A percentile compares a stretch with the other conserved stretches of the same genome.
These are phyloP conservation scores for Candida khao-thaluensis DNA, from an alignment of 805 yeast genomes.

Conservation along the genomic window DNA sequence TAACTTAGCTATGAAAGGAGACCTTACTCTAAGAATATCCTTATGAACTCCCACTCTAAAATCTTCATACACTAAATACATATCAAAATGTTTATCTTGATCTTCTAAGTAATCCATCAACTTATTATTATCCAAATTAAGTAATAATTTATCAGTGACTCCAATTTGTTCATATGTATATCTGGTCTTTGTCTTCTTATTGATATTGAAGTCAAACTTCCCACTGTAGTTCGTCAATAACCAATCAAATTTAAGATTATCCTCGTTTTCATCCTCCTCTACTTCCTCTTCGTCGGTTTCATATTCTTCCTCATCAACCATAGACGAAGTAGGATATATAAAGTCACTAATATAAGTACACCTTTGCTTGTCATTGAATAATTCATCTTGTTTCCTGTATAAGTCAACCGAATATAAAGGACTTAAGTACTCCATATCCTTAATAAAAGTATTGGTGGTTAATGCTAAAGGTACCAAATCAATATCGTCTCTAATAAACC, in stretches of 20 bases:
- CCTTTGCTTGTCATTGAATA: conserved; percentile 32
- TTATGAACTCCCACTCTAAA: conserved; percentile 36
- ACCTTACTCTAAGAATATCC: conserved; percentile 30
- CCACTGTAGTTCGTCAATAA: conserved; percentile 14
- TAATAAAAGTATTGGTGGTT: conserved; percentile 43
- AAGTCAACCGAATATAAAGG: conserved; percentile 37
- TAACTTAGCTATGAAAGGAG: conserved; percentile 25
- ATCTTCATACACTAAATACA: conserved; percentile 24
- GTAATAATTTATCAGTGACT: background rate
- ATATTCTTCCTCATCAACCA: conserved; percentile 16
- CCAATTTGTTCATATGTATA: conserved; percentile 18
- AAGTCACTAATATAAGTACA: conserved; percentile 30
- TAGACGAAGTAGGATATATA: conserved; percentile 20
- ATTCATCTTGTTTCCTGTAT: conserved; percentile 41
- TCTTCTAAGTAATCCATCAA: background rate
- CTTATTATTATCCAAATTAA: background rate
- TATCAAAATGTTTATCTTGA: conserved; percentile 34
- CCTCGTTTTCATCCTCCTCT: conserved; percentile 14
- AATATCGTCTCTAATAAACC: conserved; percentile 62
- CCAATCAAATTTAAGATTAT: conserved; percentile 21
- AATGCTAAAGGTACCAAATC: conserved; percentile 58
- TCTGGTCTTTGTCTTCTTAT: conserved; percentile 15
- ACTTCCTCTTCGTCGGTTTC: conserved; percentile 17
- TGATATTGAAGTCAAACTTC: conserved; percentile 16
- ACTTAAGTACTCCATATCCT: conserved; percentile 57